These are phyloP conservation scores for Puya raimondii DNA, from an alignment of 176 grass and related monocot species.

Conservation along the genomic window DNA sequence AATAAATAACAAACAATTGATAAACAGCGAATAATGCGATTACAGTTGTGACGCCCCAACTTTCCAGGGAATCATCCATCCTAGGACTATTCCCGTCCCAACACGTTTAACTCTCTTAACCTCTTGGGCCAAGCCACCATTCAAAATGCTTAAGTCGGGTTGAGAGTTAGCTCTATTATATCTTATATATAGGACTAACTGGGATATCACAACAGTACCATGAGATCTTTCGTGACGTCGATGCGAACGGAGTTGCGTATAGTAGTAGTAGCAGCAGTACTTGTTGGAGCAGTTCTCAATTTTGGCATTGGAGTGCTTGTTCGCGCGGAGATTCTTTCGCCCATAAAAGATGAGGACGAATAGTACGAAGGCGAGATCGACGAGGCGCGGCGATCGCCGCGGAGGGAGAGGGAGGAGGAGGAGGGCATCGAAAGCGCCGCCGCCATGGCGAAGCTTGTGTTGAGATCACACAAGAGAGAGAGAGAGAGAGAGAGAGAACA, in stretches of 20 bases:
- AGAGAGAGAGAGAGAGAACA: neutral
- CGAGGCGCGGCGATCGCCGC: neutral
- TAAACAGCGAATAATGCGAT: neutral
- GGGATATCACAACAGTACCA: too few species aligned
- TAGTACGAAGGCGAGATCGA: neutral
- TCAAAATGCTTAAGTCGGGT: too few species aligned
- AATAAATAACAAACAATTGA: neutral
- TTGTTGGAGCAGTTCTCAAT: neutral
- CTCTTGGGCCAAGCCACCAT: too few species aligned
- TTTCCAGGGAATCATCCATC: too few species aligned
- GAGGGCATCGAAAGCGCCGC: neutral
- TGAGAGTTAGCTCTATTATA: too few species aligned
- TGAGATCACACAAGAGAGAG: neutral
- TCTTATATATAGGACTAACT: too few species aligned
- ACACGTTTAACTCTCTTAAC: too few species aligned
- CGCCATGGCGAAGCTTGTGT: neutral
- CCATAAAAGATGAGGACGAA: neutral
- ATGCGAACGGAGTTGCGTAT: slow-evolving; percentile 20
- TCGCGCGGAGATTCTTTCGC: neutral
- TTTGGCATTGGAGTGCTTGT: neutral
- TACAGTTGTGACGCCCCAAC: too few species aligned
- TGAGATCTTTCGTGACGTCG: slow-evolving; percentile 1
- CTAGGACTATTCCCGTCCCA: too few species aligned
- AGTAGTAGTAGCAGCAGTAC: neutral
- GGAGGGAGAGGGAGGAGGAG: neutral